Evolutionary conservation across 2,329 filamentous ascomycete genomes (phyloP).

Genomic region (Diaporthe sp.): DNA sequence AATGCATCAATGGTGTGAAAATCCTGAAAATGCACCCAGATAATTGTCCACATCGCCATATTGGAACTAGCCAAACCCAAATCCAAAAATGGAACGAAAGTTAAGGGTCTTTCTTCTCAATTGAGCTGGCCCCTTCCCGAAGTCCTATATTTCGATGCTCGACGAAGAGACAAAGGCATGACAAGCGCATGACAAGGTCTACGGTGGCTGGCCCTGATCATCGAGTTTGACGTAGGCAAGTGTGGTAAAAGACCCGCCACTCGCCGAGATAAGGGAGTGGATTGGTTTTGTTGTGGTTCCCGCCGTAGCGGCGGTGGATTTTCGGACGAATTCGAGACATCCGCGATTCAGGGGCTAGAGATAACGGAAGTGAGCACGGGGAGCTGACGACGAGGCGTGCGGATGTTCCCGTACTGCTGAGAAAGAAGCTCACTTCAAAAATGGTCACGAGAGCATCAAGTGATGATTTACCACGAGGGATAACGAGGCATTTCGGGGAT

Average conservation of each 20-base stretch:
- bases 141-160: neutral
- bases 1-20: neutral
- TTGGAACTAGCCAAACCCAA: constrained; percentile 16
- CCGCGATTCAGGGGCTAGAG: constrained; percentile 33
- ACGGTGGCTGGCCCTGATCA: constrained; percentile 3
- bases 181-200: neutral
- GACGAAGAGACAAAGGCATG: neutral
- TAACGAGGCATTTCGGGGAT: neutral
- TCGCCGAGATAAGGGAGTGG: constrained; percentile 35
- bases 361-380: constrained; percentile 13
- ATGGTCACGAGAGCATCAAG: constrained; percentile 11
- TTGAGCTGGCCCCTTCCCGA: constrained; percentile 3
- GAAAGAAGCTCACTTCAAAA: neutral
- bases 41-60: neutral
- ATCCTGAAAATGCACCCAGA: neutral
- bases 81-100: constrained; percentile 2
- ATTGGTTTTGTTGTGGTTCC: constrained; percentile 1
- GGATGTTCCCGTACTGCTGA: neutral
- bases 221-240: constrained; percentile 30
- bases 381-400: neutral
- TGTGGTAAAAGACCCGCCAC: constrained; percentile 31
- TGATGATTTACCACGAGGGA: neutral
- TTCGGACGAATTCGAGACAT: constrained; percentile 31
- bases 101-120: neutral
- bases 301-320: neutral